Conservation (phyloP, 2,329 filamentous ascomycete genomes). For the Stachybotrys chlorohalonatus region DNA sequence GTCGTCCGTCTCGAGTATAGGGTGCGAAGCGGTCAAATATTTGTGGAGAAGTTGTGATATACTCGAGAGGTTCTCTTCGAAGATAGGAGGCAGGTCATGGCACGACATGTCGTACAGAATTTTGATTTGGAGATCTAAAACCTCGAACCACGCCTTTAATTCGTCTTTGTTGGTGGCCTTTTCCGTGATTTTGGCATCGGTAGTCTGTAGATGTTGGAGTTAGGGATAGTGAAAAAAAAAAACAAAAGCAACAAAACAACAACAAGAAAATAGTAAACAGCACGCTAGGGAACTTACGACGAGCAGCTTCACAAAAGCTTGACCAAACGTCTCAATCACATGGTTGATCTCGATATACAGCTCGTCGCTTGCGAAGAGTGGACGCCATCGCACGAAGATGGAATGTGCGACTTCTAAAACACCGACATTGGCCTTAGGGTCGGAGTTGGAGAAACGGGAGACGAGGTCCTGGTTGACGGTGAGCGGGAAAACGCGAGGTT, state of each 20-base stretch:
- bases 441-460: slow-evolving; percentile 70
- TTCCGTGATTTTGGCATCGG: slow-evolving; percentile 62
- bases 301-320: slow-evolving; percentile 74
- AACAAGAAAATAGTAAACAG: not conserved
- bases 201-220: slow-evolving; percentile 36
- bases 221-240: slow-evolving; percentile 4
- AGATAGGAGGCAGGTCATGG: slow-evolving; percentile 88
- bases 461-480: slow-evolving; percentile 61
- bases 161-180: slow-evolving; percentile 67
- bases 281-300: slow-evolving; percentile 39
- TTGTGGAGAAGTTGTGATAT: slow-evolving; percentile 81
- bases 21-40: slow-evolving; percentile 83
- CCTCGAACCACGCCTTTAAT: slow-evolving; percentile 71
- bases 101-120: slow-evolving; percentile 95
- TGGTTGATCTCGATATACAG: slow-evolving; percentile 95
- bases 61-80: slow-evolving; percentile 76
- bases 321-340: slow-evolving; percentile 76
- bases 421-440: slow-evolving; percentile 81
- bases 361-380: slow-evolving; percentile 84
- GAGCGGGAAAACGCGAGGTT: too few relatives aligned
- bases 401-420: slow-evolving; percentile 96
- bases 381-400: slow-evolving; percentile 93
- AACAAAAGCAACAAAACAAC: too few relatives aligned
- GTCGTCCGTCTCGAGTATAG: slow-evolving; percentile 73
- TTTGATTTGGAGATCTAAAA: slow-evolving; percentile 81